Base-by-base conservation (phyloP, 78 protist species). In the Cavenderia fasciculata region DNA sequence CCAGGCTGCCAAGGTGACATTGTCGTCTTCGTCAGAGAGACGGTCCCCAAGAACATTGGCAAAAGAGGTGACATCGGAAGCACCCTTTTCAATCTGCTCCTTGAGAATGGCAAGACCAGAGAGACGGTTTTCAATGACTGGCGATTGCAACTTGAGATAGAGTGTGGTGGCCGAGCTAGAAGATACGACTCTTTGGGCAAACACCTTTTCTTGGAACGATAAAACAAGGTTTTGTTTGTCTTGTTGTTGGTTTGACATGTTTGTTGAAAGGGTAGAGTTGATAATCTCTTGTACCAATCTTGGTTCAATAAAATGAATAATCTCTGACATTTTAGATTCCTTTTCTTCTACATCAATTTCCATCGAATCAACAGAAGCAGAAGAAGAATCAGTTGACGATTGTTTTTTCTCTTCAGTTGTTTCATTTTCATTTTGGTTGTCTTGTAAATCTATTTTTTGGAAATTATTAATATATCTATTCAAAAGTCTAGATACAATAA, bases 161-260 rank as follows among this genome's bases (percentile, higher is more conserved):
- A 61, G 36, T 40, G n/a, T 40, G 36, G n/a, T 61, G 69, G 69
- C 69, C 69, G n/a, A 31, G 5, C 44, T 31, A 33, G n/a, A 31
- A 11, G 69, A 61, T 3, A 61, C 44, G 69, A 61, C 23, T 40
- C 31, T 61, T 34, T 61, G 69, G 8, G 69, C 69, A 18, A 61
- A 61, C 8, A 61, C 16, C 11, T 2, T 14, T 31, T 33, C 23
- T 61, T 61, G 69, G 69, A 61, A 61, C 69, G n/a, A 33, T 5
- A 40, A 14, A 2, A 61, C 6, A n/a, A 33, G 6, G 5, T 7
- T 40, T 10, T 27, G 49, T 3, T 34, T 40, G 10, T 18, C 49
- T 27, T 27, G n/a, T 3, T 33, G 5, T 31, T 40, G 31, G 54
- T 49, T 49, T 49, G 54, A 14, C n/a, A n/a, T n/a, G n/a, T n/a